Conservation (phyloP, 345 rosid genomes). For the Garcia nutans region DNA sequence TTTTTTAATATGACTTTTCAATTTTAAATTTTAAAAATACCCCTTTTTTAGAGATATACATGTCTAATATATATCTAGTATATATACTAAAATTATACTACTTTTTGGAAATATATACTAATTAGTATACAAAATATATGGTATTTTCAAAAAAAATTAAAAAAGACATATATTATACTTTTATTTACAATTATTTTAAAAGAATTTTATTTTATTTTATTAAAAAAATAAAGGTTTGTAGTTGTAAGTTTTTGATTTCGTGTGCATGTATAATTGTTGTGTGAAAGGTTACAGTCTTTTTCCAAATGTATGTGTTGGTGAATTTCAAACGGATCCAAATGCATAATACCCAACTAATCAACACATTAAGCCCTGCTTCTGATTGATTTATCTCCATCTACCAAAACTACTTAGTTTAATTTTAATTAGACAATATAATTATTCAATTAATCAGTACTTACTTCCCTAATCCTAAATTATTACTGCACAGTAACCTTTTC, state of each 20-base stretch:
- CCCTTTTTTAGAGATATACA: no score
- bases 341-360: slow-evolving; percentile 8
- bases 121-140: no score
- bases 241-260: neutral
- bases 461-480: neutral
- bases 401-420: no score
- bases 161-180: no score
- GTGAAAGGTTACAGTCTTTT: neutral
- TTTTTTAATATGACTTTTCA: no score
- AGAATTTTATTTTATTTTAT: no score
- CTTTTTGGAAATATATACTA: no score
- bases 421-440: neutral
- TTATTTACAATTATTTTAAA: no score
- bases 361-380: slow-evolving; percentile 5
- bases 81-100: no score
- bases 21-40: no score
- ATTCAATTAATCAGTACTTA: neutral
- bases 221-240: neutral
- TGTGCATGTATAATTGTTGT: slow-evolving; percentile 1
- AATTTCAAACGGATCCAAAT: slow-evolving; percentile 1
- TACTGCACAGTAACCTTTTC: neutral
- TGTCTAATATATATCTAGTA: no score
- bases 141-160: no score
- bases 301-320: slow-evolving; percentile 3
- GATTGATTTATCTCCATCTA: neutral